These are phyloP conservation scores for Chaetomium cochliodes DNA, from an alignment of 495 filamentous ascomycete genomes.

Conservation along the genomic window DNA sequence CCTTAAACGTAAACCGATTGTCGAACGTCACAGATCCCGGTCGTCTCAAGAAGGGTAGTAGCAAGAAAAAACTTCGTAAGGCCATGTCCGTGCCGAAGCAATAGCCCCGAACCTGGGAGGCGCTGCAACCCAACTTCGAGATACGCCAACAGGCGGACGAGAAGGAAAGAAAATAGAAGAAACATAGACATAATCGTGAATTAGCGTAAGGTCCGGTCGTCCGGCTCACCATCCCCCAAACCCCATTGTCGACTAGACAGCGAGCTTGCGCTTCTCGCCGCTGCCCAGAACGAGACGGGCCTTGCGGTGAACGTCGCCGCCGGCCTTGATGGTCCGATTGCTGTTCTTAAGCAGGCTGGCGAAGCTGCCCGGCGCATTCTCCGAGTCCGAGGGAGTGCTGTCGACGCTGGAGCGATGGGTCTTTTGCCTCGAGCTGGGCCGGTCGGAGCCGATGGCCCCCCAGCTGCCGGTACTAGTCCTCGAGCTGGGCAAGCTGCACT, in stretches of 20 bases:
- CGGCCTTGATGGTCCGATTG: slow-evolving; percentile 44
- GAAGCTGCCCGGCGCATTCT: slow-evolving; percentile 47
- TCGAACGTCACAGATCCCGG: slow-evolving; percentile 19
- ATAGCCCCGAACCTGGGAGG: slow-evolving; percentile 16
- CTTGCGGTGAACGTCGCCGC: slow-evolving; percentile 66
- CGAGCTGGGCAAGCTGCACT: slow-evolving; percentile 69
- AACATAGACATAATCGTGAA: slow-evolving; percentile 40
- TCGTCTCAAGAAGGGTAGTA: slow-evolving; percentile 23
- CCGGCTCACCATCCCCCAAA: slow-evolving; percentile 14
- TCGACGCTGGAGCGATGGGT: slow-evolving; percentile 59
- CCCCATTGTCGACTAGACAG: slow-evolving; percentile 20
- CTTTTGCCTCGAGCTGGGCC: slow-evolving; percentile 59
- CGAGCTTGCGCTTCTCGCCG: slow-evolving; percentile 81
- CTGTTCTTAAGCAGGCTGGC: slow-evolving; percentile 59
- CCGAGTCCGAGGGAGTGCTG: slow-evolving; percentile 54
- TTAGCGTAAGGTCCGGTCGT: slow-evolving; percentile 35
- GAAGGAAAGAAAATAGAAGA: slow-evolving; percentile 18
- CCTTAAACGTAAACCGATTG: slow-evolving; percentile 16
- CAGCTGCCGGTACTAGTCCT: slow-evolving; percentile 67
- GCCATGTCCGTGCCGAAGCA: slow-evolving; percentile 17
- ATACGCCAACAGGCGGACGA: slow-evolving; percentile 18
- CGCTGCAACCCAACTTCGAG: slow-evolving; percentile 26
- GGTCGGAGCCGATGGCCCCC: slow-evolving; percentile 83
- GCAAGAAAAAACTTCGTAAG: slow-evolving; percentile 29
- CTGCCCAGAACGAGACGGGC: slow-evolving; percentile 83